These are phyloP conservation scores for Russula earlei DNA, from an alignment of 768 basidiomycete species.

Conservation along the genomic window DNA sequence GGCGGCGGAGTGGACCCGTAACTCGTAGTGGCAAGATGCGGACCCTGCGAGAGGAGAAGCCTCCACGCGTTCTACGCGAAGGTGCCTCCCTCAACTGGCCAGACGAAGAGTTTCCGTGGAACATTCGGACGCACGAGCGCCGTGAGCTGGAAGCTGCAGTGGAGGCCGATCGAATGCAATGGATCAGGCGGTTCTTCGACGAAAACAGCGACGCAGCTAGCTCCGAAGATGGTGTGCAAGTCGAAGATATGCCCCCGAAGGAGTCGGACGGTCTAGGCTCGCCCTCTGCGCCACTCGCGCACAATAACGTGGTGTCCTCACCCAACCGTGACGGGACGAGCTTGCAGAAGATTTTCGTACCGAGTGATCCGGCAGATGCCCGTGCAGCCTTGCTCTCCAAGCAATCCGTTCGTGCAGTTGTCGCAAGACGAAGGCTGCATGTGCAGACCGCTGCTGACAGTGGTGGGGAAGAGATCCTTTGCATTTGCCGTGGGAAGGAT, in stretches of 20 bases:
- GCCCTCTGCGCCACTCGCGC: slow-evolving; percentile 31
- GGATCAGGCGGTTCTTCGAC: slow-evolving; percentile 65
- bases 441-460: slow-evolving; percentile 31
- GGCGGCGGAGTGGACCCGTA: slow-evolving; percentile 30
- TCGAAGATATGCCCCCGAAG: slow-evolving; percentile 28
- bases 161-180: slow-evolving; percentile 49
- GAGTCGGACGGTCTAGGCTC: slow-evolving; percentile 27
- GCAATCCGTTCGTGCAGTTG: slow-evolving; percentile 56
- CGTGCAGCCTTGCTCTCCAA: slow-evolving; percentile 64
- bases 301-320: slow-evolving; percentile 56
- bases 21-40: slow-evolving; percentile 10
- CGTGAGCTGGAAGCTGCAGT: slow-evolving; percentile 42
- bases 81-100: slow-evolving; percentile 59
- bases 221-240: slow-evolving; percentile 25
- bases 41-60: not conserved
- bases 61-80: slow-evolving; percentile 3
- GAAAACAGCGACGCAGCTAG: slow-evolving; percentile 55
- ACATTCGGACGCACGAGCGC: slow-evolving; percentile 46
- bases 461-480: slow-evolving; percentile 44
- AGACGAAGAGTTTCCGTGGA: slow-evolving; percentile 73
- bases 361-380: slow-evolving; percentile 69
- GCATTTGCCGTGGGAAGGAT: slow-evolving; percentile 57
- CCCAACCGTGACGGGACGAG: slow-evolving; percentile 29
- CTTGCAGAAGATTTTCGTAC: slow-evolving; percentile 34
- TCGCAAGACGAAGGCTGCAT: slow-evolving; percentile 35